Conservation (phyloP, 768 basidiomycete species). For the Tricholoma saponaceum region DNA sequence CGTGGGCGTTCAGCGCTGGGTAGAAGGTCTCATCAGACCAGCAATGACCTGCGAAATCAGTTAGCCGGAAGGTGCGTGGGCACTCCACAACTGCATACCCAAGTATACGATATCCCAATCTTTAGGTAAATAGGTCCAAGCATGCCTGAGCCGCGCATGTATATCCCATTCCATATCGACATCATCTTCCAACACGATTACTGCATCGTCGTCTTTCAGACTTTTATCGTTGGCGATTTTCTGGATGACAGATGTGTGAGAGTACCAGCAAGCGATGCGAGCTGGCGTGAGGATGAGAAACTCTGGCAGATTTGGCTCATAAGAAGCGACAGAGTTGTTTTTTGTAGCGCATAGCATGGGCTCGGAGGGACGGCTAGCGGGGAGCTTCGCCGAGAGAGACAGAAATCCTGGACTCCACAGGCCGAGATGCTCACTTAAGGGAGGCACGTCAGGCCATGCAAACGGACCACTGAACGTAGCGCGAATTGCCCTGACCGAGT, state of each 20-base stretch:
- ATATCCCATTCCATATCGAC: constrained; percentile 73
- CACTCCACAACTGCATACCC: constrained; percentile 35
- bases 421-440: constrained; percentile 18
- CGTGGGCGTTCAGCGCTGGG: constrained; percentile 27
- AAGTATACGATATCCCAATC: constrained; percentile 76
- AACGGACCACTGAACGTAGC: constrained; percentile 1
- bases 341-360: constrained; percentile 15
- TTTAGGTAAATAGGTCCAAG: constrained; percentile 52
- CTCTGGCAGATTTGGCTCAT: constrained; percentile 32
- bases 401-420: constrained; percentile 21
- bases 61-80: neutral
- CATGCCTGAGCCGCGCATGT: constrained; percentile 26
- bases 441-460: constrained; percentile 18
- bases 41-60: constrained; percentile 55
- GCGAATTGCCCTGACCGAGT: constrained; percentile 38
- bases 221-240: constrained; percentile 29
- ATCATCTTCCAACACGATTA: constrained; percentile 73
- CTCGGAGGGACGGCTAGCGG: constrained; percentile 1
- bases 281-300: constrained; percentile 52
- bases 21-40: constrained; percentile 67
- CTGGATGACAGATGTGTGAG: constrained; percentile 51
- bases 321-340: constrained; percentile 33
- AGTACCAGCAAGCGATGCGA: constrained; percentile 55
- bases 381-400: neutral
- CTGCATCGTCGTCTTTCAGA: constrained; percentile 27